These are phyloP conservation scores for Fusarium pilosicola DNA, from an alignment of 2,329 filamentous ascomycete genomes.

Conservation along the genomic window DNA sequence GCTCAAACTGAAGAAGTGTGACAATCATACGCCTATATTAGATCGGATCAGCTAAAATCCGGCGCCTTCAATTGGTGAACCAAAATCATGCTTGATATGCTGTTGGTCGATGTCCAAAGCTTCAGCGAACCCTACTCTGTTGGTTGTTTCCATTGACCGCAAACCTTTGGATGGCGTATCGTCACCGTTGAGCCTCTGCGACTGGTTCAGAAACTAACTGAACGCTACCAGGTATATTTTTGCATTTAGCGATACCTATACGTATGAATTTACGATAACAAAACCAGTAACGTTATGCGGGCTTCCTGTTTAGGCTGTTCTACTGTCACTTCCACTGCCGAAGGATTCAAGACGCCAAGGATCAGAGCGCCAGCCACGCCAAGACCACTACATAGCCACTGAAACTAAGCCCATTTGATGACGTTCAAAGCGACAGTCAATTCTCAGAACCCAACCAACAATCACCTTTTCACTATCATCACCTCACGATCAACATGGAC, in stretches of 20 bases:
- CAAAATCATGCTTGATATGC: background rate
- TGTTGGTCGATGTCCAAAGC: background rate
- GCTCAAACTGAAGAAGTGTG: background rate
- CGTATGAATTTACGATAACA: no score
- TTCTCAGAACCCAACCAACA: background rate
- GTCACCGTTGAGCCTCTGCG: background rate
- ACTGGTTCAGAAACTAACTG: background rate
- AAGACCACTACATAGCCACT: background rate
- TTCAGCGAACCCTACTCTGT: background rate
- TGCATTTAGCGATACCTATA: background rate
- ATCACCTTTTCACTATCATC: background rate
- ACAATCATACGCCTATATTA: background rate
- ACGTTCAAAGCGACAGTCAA: background rate
- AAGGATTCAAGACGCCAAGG: background rate
- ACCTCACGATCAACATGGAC: background rate
- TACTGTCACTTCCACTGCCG: background rate
- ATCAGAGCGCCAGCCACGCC: background rate
- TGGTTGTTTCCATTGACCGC: no score
- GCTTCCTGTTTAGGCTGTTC: background rate
- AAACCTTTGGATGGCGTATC: rapidly evolving
- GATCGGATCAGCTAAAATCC: background rate
- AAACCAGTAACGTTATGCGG: background rate
- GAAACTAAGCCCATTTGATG: background rate
- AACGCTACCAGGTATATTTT: background rate
- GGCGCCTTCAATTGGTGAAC: background rate